Evolutionary conservation across 352 stramenopile genomes (phyloP).

Genomic region (Phytopythium boreale): DNA sequence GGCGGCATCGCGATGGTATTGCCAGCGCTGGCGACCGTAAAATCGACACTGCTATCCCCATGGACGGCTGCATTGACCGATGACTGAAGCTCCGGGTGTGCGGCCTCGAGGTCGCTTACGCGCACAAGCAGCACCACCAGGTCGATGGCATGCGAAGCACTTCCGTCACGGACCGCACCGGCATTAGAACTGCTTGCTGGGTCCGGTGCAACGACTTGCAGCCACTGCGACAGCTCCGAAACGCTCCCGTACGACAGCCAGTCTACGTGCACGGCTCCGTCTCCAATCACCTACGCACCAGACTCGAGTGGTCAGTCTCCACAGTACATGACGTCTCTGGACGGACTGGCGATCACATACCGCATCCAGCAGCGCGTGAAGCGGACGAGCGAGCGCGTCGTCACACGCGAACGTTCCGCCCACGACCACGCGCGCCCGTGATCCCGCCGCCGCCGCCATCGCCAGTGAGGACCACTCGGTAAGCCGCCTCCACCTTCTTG

Average conservation of each 20-base stretch:
- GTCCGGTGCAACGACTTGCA: conserved; percentile 5
- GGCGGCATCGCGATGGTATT: background rate
- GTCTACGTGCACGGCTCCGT: conserved; percentile 29
- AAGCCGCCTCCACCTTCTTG: background rate
- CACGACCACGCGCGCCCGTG: conserved; percentile 30
- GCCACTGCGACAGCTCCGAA: conserved; percentile 30
- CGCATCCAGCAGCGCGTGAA: conserved; percentile 45
- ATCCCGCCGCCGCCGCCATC: background rate
- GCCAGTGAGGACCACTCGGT: background rate
- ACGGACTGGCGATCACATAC: conserved; percentile 20
- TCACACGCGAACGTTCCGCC: conserved; percentile 63
- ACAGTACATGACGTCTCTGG: background rate
- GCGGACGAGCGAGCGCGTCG: conserved; percentile 43
- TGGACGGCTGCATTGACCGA: background rate
- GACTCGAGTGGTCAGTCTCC: background rate
- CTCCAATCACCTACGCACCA: conserved; percentile 24
- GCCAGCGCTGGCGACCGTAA: too few relatives aligned
- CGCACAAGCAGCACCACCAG: conserved; percentile 61
- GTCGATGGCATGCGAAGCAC: background rate
- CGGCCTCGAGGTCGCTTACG: conserved; percentile 46
- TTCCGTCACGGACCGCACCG: too few relatives aligned
- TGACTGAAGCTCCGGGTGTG: conserved; percentile 47
- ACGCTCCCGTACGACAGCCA: conserved; percentile 60
- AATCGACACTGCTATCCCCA: background rate
- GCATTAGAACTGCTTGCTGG: background rate